These are phyloP conservation scores for Theileria orientalis DNA, from an alignment of 169 alveolate genomes.

Conservation along the genomic window DNA sequence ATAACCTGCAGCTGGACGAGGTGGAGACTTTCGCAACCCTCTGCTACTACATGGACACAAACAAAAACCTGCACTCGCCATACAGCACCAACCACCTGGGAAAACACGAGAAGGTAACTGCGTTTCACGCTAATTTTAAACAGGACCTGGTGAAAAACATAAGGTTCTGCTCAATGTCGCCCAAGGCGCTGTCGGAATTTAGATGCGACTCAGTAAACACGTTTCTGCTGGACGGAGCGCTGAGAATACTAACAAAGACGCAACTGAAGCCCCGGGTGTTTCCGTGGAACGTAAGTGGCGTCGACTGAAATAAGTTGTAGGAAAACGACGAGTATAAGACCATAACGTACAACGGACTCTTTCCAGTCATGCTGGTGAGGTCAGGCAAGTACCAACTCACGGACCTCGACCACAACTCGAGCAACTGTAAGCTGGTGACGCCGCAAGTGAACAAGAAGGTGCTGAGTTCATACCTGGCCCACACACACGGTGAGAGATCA, in stretches of 20 bases:
- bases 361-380: conserved; percentile 53
- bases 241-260: conserved; percentile 33
- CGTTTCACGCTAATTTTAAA: not conserved
- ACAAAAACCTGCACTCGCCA: conserved; percentile 29
- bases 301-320: not conserved
- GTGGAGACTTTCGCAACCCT: conserved; percentile 54
- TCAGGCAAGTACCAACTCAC: conserved; percentile 30
- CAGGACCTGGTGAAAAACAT: conserved; percentile 46
- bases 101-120: conserved; percentile 42
- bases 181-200: conserved; percentile 42
- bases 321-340: conserved; percentile 50
- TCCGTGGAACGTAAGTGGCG: conserved; percentile 46
- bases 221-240: conserved; percentile 49
- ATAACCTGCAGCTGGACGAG: conserved; percentile 62
- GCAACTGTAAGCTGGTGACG: conserved; percentile 47
- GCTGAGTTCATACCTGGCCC: conserved; percentile 15
- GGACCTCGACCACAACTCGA: conserved; percentile 38
- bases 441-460: conserved; percentile 16
- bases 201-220: conserved; percentile 43
- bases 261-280: conserved; percentile 31
- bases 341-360: conserved; percentile 47
- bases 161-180: conserved; percentile 65
- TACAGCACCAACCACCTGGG: conserved; percentile 31
- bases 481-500: conserved; percentile 17
- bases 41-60: conserved; percentile 44